phyloP scores from a whole-genome alignment of 495 filamentous ascomycete genomes.

The Filosporella fistucella region DNA sequence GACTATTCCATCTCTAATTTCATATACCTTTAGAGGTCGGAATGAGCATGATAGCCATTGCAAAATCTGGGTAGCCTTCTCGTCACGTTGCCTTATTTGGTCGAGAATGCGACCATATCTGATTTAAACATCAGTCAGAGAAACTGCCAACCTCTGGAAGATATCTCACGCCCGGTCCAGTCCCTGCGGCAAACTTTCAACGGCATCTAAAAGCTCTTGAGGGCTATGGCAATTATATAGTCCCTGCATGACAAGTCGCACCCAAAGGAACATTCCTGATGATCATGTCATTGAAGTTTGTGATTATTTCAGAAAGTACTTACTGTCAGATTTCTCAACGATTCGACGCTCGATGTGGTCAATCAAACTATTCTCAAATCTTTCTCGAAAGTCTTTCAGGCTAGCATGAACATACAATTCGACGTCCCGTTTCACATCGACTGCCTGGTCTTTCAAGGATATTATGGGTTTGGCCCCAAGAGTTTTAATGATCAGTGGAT shows the following conservation, averaged over 20 bases:
- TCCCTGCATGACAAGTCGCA: constrained; percentile 1
- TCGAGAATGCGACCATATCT: constrained; percentile 1
- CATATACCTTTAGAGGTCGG: background rate
- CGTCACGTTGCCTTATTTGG: background rate
- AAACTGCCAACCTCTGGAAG: background rate
- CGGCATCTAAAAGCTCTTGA: background rate
- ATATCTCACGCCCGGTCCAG: constrained; percentile 4
- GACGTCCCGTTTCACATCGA: background rate
- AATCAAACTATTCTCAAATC: background rate
- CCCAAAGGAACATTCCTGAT: constrained; percentile 14
- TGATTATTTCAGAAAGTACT: background rate
- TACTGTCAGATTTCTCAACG: background rate
- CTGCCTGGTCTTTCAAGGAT: background rate
- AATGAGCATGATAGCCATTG: constrained; percentile 4
- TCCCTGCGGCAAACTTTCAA: constrained; percentile 1
- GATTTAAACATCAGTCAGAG: background rate
- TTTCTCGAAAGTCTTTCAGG: background rate
- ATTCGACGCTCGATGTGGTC: background rate
- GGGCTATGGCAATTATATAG: constrained; percentile 1
- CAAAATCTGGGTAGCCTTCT: background rate
- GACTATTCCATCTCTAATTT: constrained; percentile 1
- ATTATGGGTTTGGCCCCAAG: constrained; percentile 3
- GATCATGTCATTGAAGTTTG: background rate
- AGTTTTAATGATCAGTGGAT: background rate
- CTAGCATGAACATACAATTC: background rate